A percentile compares a stretch with the other conserved stretches of the same genome.
Conservation (phyloP, 1,284 basidiomycete species). For the Apiotrichum domesticum region DNA sequence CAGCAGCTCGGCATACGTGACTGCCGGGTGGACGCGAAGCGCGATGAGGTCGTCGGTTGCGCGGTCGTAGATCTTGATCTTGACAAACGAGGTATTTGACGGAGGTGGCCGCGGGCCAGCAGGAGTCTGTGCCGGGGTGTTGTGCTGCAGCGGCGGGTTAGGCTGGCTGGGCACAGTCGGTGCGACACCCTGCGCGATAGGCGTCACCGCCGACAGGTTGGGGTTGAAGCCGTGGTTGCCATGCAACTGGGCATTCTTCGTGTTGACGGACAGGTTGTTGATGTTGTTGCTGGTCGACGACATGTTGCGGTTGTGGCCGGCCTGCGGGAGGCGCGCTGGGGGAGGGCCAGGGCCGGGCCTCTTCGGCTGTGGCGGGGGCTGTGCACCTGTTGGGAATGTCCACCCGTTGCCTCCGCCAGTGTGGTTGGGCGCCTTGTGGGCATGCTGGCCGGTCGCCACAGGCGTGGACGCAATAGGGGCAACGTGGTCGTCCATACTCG, state of each 20-base stretch:
- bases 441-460: neutral
- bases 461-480: neutral
- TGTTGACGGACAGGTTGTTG: neutral
- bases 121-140: neutral
- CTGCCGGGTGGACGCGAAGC: slow-evolving; percentile 92
- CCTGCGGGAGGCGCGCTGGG: neutral
- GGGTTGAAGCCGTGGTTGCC: neutral
- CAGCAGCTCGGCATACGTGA: slow-evolving; percentile 76
- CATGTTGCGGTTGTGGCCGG: slow-evolving; percentile 2
- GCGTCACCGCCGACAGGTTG: neutral
- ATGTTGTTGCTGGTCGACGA: neutral
- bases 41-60: slow-evolving; percentile 91
- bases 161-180: slow-evolving; percentile 3
- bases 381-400: neutral
- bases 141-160: neutral
- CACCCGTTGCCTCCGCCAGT: slow-evolving; percentile 1
- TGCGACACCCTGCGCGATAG: slow-evolving; percentile 3
- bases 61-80: slow-evolving; percentile 95
- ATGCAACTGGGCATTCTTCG: neutral
- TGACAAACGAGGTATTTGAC: slow-evolving; percentile 61
- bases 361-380: neutral
- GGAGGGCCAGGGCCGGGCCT: neutral
- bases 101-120: neutral
- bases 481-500: slow-evolving; percentile 20
- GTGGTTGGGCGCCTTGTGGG: neutral